Percentiles rank a stretch among this genome's conserved stretches.
These are phyloP conservation scores for Diaporthe destruens DNA, from an alignment of 2,329 filamentous ascomycete genomes.

Conservation along the genomic window DNA sequence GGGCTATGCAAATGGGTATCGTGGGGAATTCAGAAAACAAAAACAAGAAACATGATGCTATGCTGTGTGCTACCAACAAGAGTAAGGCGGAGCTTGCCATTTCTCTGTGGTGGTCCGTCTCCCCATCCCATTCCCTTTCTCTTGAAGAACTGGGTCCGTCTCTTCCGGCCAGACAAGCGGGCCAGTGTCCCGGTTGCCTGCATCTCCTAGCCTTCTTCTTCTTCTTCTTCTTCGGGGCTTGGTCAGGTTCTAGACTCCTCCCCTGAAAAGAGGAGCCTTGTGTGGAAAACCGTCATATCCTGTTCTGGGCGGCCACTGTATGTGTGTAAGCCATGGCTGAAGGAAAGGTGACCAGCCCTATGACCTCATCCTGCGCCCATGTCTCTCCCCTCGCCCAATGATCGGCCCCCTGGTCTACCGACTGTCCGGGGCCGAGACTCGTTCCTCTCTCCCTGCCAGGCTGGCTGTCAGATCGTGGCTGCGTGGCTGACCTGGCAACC, in stretches of 20 bases:
- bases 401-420: constrained; percentile 27
- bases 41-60: neutral
- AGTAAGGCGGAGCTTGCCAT: constrained; percentile 15
- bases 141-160: constrained; percentile 10
- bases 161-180: constrained; percentile 15
- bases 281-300: constrained; percentile 34
- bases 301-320: constrained; percentile 33
- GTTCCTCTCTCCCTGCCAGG: neutral
- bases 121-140: neutral
- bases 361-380: constrained; percentile 40
- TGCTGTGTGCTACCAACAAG: constrained; percentile 16
- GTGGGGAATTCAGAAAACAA: neutral
- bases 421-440: constrained; percentile 22
- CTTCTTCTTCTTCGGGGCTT: neutral
- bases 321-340: constrained; percentile 41
- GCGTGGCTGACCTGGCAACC: constrained; percentile 7
- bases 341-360: constrained; percentile 31
- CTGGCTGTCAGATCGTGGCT: too few species aligned
- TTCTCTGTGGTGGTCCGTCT: neutral
- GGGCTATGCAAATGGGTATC: constrained; percentile 36
- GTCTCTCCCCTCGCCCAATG: constrained; percentile 34
- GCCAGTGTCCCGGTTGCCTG: constrained; percentile 23
- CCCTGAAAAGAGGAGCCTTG: constrained; percentile 13
- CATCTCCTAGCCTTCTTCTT: constrained; percentile 24
- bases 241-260: constrained; percentile 16